Evolutionary conservation across 2,329 filamentous ascomycete species (phyloP), one percentile per base, ranked within the genome.

Genomic region (Pseudogymnoascus sp.): DNA sequence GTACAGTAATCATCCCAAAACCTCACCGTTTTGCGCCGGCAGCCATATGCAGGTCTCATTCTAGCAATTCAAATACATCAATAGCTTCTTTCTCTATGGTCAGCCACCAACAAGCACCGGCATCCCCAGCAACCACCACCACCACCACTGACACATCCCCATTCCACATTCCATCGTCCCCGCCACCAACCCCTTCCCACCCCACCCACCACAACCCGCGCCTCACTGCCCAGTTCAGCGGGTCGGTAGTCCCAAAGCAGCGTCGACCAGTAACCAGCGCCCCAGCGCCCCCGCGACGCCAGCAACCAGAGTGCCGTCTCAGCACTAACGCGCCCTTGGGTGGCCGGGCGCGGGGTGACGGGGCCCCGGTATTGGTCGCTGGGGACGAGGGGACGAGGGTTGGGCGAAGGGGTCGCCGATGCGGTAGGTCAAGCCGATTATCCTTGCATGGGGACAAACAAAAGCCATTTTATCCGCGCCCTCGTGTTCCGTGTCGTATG

Each of bases 221-320:
- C 45, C 45, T 52, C 45, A 19, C 25, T 52, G 45, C 45, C 45
- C 45, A 52, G 45, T 52, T 52, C 45, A 52, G 45, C 45, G 45
- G 45, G 45, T 52, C 45, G 45, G 45, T 55, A 55, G 45, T 12
- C 45, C 45, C 45, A 55, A 55, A 30, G 25, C 45, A 55, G 45
- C 25, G 45, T 55, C 28, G 45, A 7, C 45, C 45, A 55, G 19
- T 55, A 14, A 55, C 25, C 45, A 33, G 25, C 45, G 25, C 25
- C 25, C 19, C 19, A 19, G 19, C 19, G 19, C 19, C 19, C 19
- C 42, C 9, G 7, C 25, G 45, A 55, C 45, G n/a, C 45, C 45
- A 55, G 45, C 28, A 55, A 55, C 45, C 45, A 55, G 45, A 55
- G 28, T 55, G 45, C 25, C 45, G 45, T 55, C 45, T 55, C 45